phyloP scores from a whole-genome alignment of 139 green algal species.

The Chlorella vulgaris region DNA sequence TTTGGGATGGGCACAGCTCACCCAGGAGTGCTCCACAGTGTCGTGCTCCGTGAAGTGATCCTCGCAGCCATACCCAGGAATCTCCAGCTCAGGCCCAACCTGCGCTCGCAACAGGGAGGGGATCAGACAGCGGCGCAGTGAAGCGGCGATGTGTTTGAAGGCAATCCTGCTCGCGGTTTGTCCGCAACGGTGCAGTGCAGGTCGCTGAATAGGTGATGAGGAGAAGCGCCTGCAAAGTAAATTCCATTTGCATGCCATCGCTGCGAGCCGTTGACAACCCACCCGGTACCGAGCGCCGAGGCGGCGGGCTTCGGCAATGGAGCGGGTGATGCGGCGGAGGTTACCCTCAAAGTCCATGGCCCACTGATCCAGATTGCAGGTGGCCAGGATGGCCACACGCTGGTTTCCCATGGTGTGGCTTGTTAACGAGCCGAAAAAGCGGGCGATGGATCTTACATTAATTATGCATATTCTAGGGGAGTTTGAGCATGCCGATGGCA shows the following conservation, averaged over 20 bases:
- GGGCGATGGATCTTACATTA: too few relatives aligned
- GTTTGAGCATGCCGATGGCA: too few relatives aligned
- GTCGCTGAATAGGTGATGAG: too few relatives aligned
- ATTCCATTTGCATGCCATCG: too few relatives aligned
- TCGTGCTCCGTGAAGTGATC: constrained; percentile 96
- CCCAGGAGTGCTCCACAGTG: constrained; percentile 91
- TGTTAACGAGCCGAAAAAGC: too few relatives aligned
- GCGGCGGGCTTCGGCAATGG: constrained; percentile 74
- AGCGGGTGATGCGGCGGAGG: constrained; percentile 75
- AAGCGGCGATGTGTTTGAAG: neutral
- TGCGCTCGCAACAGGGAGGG: too few relatives aligned
- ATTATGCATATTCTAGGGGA: too few relatives aligned
- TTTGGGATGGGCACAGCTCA: constrained; percentile 2
- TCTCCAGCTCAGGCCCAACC: constrained; percentile 95
- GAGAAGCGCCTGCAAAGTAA: too few relatives aligned
- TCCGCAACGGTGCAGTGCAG: too few relatives aligned
- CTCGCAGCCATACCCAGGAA: constrained; percentile 98
- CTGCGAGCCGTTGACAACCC: too few relatives aligned
- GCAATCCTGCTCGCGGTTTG: too few relatives aligned
- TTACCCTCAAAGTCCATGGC: constrained; percentile 98
- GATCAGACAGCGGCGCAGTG: neutral
- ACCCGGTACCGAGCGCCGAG: constrained; percentile 82
- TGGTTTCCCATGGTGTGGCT: constrained; percentile 13
- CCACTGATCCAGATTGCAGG: constrained; percentile 98
- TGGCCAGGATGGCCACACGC: constrained; percentile 70